Evolutionary conservation across 257 asterid species (phyloP), one percentile per base, ranked within the genome.

Genomic region (Mentha longifolia): DNA sequence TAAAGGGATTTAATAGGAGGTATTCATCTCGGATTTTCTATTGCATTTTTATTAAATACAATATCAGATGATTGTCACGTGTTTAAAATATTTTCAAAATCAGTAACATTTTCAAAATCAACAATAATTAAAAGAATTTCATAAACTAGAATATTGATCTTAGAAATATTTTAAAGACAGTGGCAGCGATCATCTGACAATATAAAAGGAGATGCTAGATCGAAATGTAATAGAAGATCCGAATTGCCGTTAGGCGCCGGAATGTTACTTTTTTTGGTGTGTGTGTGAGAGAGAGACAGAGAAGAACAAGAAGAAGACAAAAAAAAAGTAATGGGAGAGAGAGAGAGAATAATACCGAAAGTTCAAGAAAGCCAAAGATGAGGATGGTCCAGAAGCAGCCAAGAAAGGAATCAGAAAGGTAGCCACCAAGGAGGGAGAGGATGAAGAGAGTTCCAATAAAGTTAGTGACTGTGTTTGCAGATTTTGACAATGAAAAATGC

Each of bases 331-430:
- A 2, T 33, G 19, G 6, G 19, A 20, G 77, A 22, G 67, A 31
- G 49, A 22, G 25, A 22, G 25, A 22, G 25, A 22, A 12, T 12
- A 13, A 16, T 14, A 3, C 98, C 82, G 98, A 94, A 50, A 94
- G 97, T 75, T 94, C 99, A 15, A 94, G 63, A 55, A 89, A 86
- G 76, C 82, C 99, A 63, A 89, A 91, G 83, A 91, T 84, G 84
- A 94, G 91, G 75, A 85, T 86, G 71, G 98, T 91, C 99, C 97
- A 89, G 75, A 88, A 94, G 74, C 97, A 91, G 13, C 97, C 98
- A 51, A 94, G 99, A 79, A 81, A 83, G 58, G 98, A 89, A 67
- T 94, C 98, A 10, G 99, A 92, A 68, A 94, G 92, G 78, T 88
- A 89, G 65, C 99, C 99, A 3, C 99, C 98, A 67, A 94, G 69